Evolutionary conservation across 768 basidiomycete genomes (phyloP), one percentile per base, ranked within the genome.

Genomic region (Mycena rosella): DNA sequence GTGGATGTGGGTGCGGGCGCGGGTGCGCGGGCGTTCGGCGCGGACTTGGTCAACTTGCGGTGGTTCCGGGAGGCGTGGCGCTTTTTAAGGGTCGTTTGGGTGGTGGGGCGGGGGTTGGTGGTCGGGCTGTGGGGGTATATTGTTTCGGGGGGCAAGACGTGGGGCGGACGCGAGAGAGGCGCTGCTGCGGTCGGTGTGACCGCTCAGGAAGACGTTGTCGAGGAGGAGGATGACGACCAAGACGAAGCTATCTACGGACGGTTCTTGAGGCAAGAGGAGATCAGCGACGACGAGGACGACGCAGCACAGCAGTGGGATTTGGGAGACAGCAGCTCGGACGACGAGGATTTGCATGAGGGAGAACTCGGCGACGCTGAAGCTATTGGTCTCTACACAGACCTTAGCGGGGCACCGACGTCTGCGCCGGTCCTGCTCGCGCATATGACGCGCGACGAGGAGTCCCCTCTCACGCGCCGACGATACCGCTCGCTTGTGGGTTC

Each of bases 351-450:
- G 5, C 78, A 73, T 27, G 79, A 54, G 62, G 52, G 55, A 22
- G 65, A 66, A 40, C 34, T 61, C 36, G 60, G 38, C 36, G 77
- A 78, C 32, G 72, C 69, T 9, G 90, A 91, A 69, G 78, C 87
- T 9, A 77, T 84, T 3, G 74, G 74, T 22, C 78, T 91, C 4
- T 89, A 88, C 65, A 81, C 82, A 15, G 91, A 92, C 69, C 78
- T 92, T n/a, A 78, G 81, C 14, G 63, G 42, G 42, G 20, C 40
- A 27, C 34, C 56, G 14, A 75, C 78, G 5, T 73, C 76, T 34
- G 75, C 86, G 1, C 79, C 87, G 2, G 76, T 87, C 24, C 73
- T 90, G 15, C 74, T 90, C 42, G 89, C 89, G 14, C 89, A 90
- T 71, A 80, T 90, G 79, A 77, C 81, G 3, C 76, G 82, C 63